Evolutionary conservation across 768 basidiomycete species (phyloP).

Genomic region (Podaxis sp.): DNA sequence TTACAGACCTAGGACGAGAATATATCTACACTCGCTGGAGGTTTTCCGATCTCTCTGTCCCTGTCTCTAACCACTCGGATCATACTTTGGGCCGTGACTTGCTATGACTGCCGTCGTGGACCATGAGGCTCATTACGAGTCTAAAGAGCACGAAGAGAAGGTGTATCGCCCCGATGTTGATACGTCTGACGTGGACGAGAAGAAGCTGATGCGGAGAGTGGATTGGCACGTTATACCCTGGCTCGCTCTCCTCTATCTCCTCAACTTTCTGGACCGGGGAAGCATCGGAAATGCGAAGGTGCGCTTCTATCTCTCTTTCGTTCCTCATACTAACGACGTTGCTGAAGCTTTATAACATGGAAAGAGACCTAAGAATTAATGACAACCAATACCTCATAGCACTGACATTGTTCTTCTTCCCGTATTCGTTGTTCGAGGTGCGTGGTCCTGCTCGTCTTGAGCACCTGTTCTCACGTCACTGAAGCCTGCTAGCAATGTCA

Average conservation of each 20-base stretch:
- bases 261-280: conserved; percentile 65
- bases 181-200: conserved; percentile 49
- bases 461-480: background rate
- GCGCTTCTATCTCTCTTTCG: conserved; percentile 11
- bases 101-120: background rate
- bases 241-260: conserved; percentile 67
- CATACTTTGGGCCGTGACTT: background rate
- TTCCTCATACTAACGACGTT: background rate
- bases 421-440: conserved; percentile 68
- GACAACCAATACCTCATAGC: conserved; percentile 66
- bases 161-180: conserved; percentile 50
- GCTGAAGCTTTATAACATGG: conserved; percentile 53
- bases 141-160: conserved; percentile 15
- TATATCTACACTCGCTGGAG: background rate
- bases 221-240: conserved; percentile 72
- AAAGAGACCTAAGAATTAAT: conserved; percentile 50
- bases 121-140: background rate
- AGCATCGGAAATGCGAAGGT: conserved; percentile 78
- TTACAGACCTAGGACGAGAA: background rate
- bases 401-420: conserved; percentile 73
- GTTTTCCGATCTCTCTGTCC: background rate
- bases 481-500: conserved; percentile 61
- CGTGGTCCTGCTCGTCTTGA: conserved; percentile 3
- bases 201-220: conserved; percentile 52
- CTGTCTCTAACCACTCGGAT: background rate